A percentile compares a stretch with the other conserved stretches of the same genome.
phyloP scores from a whole-genome alignment of 352 stramenopile species.

The Globisporangium apiculatum region DNA sequence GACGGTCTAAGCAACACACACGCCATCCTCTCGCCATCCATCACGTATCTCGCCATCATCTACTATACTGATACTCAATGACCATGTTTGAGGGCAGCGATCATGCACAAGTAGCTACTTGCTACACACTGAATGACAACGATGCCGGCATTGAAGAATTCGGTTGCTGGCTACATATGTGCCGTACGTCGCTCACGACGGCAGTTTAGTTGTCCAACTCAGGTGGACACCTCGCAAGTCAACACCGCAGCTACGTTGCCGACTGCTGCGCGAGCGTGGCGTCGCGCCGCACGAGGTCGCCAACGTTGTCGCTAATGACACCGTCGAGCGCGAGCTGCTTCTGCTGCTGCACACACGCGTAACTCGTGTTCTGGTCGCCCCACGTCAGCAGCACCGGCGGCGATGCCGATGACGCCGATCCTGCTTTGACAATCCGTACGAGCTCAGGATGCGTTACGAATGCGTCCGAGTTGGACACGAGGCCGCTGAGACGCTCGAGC shows the following conservation, averaged over 20 bases:
- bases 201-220: background rate
- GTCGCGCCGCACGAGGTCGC: constrained; percentile 58
- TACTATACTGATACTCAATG: too few species aligned
- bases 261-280: constrained; percentile 17
- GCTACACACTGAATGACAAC: too few species aligned
- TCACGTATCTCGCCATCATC: too few species aligned
- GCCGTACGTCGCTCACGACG: background rate
- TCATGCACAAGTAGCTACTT: too few species aligned
- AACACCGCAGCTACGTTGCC: background rate
- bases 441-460: constrained; percentile 51
- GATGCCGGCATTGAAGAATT: too few species aligned
- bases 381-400: constrained; percentile 47
- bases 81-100: too few species aligned
- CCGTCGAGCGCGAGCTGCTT: constrained; percentile 63
- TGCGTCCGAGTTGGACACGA: constrained; percentile 70
- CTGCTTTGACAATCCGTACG: constrained; percentile 37
- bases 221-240: background rate
- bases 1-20: too few species aligned
- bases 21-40: too few species aligned
- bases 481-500: constrained; percentile 60
- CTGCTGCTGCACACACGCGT: constrained; percentile 60
- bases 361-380: constrained; percentile 77
- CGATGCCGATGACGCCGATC: background rate
- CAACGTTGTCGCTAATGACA: constrained; percentile 81
- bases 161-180: background rate